Percentiles rank a stretch among this genome's conserved stretches.
Evolutionary conservation across 1,284 basidiomycete species (phyloP).

Genomic region (Cutaneotrichosporon sp.): DNA sequence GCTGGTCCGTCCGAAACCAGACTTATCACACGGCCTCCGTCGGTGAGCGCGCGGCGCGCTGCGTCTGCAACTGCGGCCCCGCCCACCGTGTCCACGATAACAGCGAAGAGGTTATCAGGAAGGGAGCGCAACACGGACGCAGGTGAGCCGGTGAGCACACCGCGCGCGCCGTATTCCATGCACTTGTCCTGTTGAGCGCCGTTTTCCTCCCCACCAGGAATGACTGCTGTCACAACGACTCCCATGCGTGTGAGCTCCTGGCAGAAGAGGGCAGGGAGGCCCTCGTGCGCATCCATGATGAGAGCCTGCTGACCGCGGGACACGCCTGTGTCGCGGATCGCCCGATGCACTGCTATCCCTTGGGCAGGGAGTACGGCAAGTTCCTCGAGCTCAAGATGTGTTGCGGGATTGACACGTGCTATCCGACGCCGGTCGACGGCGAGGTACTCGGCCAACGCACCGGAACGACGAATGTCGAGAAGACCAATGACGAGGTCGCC

Average conservation of each 20-base stretch:
- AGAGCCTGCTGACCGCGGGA: constrained; percentile 54
- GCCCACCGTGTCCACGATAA: constrained; percentile 73
- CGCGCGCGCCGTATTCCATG: constrained; percentile 40
- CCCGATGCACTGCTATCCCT: constrained; percentile 70
- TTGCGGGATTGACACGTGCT: constrained; percentile 57
- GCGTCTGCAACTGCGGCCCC: constrained; percentile 70
- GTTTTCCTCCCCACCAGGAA: constrained; percentile 31
- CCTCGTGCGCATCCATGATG: constrained; percentile 69
- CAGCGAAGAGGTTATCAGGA: constrained; percentile 57
- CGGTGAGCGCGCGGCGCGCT: constrained; percentile 58
- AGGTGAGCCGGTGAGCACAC: constrained; percentile 40
- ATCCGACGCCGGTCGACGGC: constrained; percentile 71
- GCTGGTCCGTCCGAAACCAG: background rate
- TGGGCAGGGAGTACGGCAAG: constrained; percentile 70
- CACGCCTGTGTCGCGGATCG: constrained; percentile 56
- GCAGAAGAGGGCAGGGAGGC: constrained; percentile 65
- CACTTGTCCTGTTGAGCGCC: constrained; percentile 22
- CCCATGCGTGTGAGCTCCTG: constrained; percentile 59
- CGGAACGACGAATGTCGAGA: constrained; percentile 68
- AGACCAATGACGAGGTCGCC: constrained; percentile 81
- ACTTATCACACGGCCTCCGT: constrained; percentile 32
- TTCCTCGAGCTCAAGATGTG: constrained; percentile 61
- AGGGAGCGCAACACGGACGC: constrained; percentile 38
- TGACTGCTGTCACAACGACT: constrained; percentile 41
- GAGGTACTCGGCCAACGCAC: constrained; percentile 76